A percentile compares a stretch with the other conserved stretches of the same genome.
phyloP scores from a whole-genome alignment of 768 basidiomycete genomes.

The Trichaptum fuscoviolaceum region DNA sequence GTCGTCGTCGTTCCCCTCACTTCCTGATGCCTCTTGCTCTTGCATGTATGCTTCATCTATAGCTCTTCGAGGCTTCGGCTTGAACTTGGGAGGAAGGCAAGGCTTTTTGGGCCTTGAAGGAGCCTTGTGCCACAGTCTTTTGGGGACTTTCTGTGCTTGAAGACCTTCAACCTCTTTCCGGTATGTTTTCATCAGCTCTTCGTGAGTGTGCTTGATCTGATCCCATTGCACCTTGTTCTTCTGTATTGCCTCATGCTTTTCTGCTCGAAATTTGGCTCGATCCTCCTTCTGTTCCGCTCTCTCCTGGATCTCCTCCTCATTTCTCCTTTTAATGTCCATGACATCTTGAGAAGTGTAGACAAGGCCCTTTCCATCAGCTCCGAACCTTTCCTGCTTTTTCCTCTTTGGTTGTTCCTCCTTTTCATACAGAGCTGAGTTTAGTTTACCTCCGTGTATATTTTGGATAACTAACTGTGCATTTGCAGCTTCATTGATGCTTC shows the following conservation, averaged over 20 bases:
- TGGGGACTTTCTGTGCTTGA: background rate
- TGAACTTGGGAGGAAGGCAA: background rate
- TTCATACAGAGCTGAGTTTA: slow-evolving; percentile 15
- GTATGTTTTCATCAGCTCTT: background rate
- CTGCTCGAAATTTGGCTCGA: background rate
- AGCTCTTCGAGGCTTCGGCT: background rate
- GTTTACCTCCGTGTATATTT: slow-evolving; percentile 12
- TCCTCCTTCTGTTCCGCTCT: background rate
- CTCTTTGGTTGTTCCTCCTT: slow-evolving; percentile 16
- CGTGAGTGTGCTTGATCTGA: background rate
- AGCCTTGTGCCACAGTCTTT: background rate
- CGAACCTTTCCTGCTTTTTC: background rate
- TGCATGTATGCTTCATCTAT: background rate
- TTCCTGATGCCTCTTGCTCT: background rate
- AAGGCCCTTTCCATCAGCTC: background rate
- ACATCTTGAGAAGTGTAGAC: background rate
- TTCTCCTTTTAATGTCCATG: background rate
- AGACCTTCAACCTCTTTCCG: background rate
- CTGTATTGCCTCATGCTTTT: background rate
- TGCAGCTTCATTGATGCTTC: slow-evolving; percentile 14
- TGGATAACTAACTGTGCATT: slow-evolving; percentile 20
- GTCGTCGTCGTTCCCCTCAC: background rate
- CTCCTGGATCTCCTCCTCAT: background rate
- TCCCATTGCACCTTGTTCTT: background rate
- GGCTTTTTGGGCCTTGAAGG: background rate